Evolutionary conservation across 2,329 filamentous ascomycete genomes (phyloP).

Genomic region (Phoma sp.): DNA sequence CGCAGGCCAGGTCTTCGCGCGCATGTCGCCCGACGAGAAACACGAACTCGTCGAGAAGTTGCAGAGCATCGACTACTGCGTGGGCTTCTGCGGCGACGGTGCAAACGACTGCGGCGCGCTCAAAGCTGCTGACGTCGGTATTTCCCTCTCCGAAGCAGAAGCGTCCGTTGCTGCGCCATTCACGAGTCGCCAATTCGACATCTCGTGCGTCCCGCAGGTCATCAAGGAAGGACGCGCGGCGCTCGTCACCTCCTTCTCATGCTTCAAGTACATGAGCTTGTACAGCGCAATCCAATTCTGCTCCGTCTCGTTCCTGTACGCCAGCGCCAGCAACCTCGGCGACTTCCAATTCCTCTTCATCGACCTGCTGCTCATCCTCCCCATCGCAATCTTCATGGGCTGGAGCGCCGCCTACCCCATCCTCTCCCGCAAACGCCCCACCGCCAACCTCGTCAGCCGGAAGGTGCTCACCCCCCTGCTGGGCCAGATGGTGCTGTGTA

Average conservation of each 20-base stretch:
- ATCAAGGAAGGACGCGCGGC: conserved; percentile 93
- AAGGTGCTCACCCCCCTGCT: conserved; percentile 91
- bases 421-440: conserved; percentile 85
- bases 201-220: conserved; percentile 90
- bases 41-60: conserved; percentile 97
- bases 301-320: conserved; percentile 94
- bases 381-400: conserved; percentile 98
- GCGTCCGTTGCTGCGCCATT: conserved; percentile 98
- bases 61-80: conserved; percentile 93
- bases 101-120: conserved; percentile 97
- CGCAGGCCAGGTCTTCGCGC: conserved; percentile 89
- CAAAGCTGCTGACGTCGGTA: conserved; percentile 96
- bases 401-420: conserved; percentile 86
- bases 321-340: conserved; percentile 89
- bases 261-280: conserved; percentile 99
- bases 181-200: conserved; percentile 93
- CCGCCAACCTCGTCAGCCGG: conserved; percentile 86
- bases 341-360: conserved; percentile 99
- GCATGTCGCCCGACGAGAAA: conserved; percentile 99
- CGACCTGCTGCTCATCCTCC: conserved; percentile 88
- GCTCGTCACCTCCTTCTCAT: conserved; percentile 97
- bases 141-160: conserved; percentile 95
- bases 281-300: conserved; percentile 99
- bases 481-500: conserved; percentile 84
- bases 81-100: conserved; percentile 95